Evolutionary conservation across 2,329 filamentous ascomycete species (phyloP).

Genomic region (Diaporthe sp.): DNA sequence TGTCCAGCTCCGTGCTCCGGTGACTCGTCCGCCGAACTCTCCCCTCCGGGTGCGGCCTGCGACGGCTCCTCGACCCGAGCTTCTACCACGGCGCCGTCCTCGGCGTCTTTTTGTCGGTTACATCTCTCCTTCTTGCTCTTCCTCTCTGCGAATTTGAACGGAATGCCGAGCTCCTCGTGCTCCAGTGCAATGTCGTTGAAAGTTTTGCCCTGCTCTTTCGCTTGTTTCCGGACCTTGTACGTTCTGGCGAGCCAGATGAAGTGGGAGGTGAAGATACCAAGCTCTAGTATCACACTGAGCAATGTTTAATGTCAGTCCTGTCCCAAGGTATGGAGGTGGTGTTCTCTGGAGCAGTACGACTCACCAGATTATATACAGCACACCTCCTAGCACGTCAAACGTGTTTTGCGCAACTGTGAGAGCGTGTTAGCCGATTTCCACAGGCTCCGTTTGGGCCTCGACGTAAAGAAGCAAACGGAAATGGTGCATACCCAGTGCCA

Average conservation of each 20-base stretch:
- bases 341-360: conserved; percentile 42
- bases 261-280: conserved; percentile 72
- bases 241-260: conserved; percentile 71
- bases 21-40: conserved; percentile 6
- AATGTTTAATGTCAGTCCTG: background rate
- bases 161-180: conserved; percentile 48
- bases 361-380: conserved; percentile 72
- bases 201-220: conserved; percentile 63
- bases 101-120: conserved; percentile 7
- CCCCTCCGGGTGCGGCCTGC: background rate
- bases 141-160: conserved; percentile 55
- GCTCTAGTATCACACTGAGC: conserved; percentile 66
- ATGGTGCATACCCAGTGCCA: conserved; percentile 66
- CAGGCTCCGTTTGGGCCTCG: background rate
- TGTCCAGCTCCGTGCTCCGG: conserved; percentile 5
- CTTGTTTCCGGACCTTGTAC: conserved; percentile 63
- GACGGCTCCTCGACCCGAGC: background rate
- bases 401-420: conserved; percentile 67
- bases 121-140: conserved; percentile 38
- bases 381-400: conserved; percentile 72
- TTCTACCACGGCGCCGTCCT: background rate
- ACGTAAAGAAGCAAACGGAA: background rate
- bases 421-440: conserved; percentile 38
- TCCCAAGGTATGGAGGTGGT: background rate
- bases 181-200: conserved; percentile 66